Base-by-base conservation (phyloP, 257 asterid genomes). In the Haberlea rhodopensis region DNA sequence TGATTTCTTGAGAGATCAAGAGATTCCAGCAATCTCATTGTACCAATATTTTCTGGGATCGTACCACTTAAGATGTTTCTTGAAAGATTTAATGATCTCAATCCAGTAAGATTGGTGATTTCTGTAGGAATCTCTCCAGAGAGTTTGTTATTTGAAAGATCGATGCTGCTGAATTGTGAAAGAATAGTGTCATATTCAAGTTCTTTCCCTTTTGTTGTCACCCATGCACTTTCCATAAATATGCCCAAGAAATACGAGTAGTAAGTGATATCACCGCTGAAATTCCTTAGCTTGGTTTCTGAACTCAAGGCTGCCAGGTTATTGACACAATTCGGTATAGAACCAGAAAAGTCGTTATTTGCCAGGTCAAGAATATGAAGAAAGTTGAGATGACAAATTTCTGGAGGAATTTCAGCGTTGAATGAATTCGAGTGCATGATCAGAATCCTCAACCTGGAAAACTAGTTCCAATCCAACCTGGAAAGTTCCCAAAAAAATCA, bases 121-220 rank as follows among this genome's bases (percentile, higher is more conserved):
- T 62, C 67, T 11, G 11, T 28, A 28, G 76, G 80, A 54, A 75
- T 53, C 21, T 54, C 55, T 29, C 76, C 76, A 23, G 53, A 37
- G 9, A 75, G 46, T 5, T 55, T 65, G 31, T 75, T 75, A 21
- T 52, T 70, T 0, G 80, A 75, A 56, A 75, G 65, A 66, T 75
- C 80, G 18, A 75, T 65, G 40, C 61, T 19, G 23, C 25, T 55
- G 53, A 75, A 40, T 24, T 65, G 25, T 24, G 37, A 22, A 19
- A 70, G 62, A 45, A 54, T 70, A 20, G 48, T 54, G 1, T 29
- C 55, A 20, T 65, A 75, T n/a, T 70, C 45, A 26, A 57, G 27
- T 5, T 60, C 63, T 0, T 25, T 25, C 28, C 76, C 73, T 63
- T 75, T 75, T 10, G 68, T 70, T 26, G 45, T 52, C 59, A 60